These are phyloP conservation scores for Candida anutae DNA, from an alignment of 1,139 yeast species.

Conservation along the genomic window DNA sequence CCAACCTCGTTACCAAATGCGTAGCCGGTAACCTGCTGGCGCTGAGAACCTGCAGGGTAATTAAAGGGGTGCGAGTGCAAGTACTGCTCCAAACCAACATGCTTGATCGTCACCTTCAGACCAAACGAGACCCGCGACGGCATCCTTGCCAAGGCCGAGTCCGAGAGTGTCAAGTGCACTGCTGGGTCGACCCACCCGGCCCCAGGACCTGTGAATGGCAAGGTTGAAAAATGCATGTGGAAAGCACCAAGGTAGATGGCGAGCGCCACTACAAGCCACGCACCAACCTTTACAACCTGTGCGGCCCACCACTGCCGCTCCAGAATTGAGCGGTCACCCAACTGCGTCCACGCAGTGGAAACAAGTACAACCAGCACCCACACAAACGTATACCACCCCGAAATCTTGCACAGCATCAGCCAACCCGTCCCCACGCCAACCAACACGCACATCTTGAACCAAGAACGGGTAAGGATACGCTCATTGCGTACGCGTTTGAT, in stretches of 20 bases:
- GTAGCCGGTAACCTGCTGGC: constrained; percentile 65
- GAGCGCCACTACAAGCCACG: constrained; percentile 41
- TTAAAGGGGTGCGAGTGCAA: constrained; percentile 56
- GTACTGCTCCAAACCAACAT: constrained; percentile 53
- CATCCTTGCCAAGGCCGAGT: constrained; percentile 27
- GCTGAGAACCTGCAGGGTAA: constrained; percentile 48
- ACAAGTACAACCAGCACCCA: constrained; percentile 42
- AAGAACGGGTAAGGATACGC: constrained; percentile 27
- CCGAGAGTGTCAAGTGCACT: constrained; percentile 47
- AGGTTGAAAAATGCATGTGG: constrained; percentile 40
- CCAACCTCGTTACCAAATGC: constrained; percentile 45
- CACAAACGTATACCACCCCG: constrained; percentile 44
- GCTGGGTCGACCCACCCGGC: constrained; percentile 45
- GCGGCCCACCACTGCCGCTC: constrained; percentile 23
- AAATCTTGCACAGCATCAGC: constrained; percentile 41
- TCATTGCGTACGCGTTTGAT: constrained; percentile 34
- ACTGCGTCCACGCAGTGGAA: constrained; percentile 44
- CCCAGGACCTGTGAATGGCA: constrained; percentile 45
- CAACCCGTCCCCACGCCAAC: constrained; percentile 50
- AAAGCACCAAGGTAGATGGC: constrained; percentile 41
- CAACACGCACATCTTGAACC: constrained; percentile 36
- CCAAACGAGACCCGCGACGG: constrained; percentile 56
- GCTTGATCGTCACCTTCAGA: constrained; percentile 59
- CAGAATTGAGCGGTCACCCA: constrained; percentile 49
- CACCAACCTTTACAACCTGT: constrained; percentile 20